These are phyloP conservation scores for Trichoderma lentiforme DNA, from an alignment of 2,329 filamentous ascomycete species.

Conservation along the genomic window DNA sequence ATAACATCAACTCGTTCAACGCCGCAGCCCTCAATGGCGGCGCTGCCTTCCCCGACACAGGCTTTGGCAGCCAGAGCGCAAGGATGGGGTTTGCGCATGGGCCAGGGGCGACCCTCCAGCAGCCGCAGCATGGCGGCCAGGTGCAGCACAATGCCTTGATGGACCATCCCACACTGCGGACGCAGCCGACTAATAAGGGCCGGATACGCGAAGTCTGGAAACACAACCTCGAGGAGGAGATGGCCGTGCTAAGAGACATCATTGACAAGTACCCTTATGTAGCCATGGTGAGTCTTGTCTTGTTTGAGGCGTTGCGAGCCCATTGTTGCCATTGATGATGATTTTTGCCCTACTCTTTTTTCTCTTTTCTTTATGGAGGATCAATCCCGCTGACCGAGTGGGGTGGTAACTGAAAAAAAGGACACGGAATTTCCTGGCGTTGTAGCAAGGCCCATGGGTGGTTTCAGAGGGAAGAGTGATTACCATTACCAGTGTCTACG, in stretches of 20 bases:
- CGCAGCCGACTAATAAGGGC: constrained; percentile 65
- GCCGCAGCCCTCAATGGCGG: constrained; percentile 55
- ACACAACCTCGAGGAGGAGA: constrained; percentile 86
- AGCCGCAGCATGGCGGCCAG: constrained; percentile 51
- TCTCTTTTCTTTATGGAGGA: background rate
- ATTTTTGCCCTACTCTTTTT: background rate
- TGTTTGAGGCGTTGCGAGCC: background rate
- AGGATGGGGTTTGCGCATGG: constrained; percentile 79
- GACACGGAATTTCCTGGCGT: constrained; percentile 99
- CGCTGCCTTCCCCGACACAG: constrained; percentile 62
- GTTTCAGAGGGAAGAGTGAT: constrained; percentile 90
- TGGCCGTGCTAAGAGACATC: constrained; percentile 76
- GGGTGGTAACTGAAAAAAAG: constrained; percentile 43
- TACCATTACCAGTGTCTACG: constrained; percentile 98
- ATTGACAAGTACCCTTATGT: constrained; percentile 93
- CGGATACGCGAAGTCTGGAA: constrained; percentile 97
- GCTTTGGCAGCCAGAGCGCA: constrained; percentile 81
- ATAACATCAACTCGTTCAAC: constrained; percentile 55
- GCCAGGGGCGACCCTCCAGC: constrained; percentile 50
- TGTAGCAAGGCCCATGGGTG: constrained; percentile 90
- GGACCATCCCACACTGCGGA: constrained; percentile 41
- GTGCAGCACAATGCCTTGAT: constrained; percentile 38
- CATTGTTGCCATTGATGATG: background rate
- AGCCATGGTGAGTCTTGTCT: constrained; percentile 72
- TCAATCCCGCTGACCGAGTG: constrained; percentile 13